Evolutionary conservation across 331 rosid genomes (phyloP).

Genomic region (Saraca asoca): DNA sequence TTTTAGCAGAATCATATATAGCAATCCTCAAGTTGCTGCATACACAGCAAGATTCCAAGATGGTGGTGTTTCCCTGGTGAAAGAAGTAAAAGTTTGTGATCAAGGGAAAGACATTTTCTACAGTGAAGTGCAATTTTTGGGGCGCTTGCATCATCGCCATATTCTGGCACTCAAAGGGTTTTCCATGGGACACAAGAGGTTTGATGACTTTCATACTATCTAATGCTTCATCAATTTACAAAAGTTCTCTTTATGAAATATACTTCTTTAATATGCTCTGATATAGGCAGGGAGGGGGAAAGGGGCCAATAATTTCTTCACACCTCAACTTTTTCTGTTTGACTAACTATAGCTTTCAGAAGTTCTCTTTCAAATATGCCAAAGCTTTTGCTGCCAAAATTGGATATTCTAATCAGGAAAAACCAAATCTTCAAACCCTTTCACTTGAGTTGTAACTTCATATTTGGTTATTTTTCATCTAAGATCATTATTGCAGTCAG

Average conservation of each 20-base stretch:
- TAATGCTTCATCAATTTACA: slow-evolving; percentile 10
- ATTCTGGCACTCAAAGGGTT: slow-evolving; percentile 82
- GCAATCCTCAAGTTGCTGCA: slow-evolving; percentile 61
- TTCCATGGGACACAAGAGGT: slow-evolving; percentile 75
- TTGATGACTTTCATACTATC: slow-evolving; percentile 4
- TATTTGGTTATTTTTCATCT: too few relatives aligned
- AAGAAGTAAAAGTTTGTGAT: slow-evolving; percentile 57
- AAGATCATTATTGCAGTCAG: background rate
- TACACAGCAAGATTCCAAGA: slow-evolving; percentile 72
- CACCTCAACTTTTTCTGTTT: too few relatives aligned
- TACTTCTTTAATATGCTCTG: too few relatives aligned
- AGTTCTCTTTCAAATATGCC: too few relatives aligned
- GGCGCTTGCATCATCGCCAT: slow-evolving; percentile 91
- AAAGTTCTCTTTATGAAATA: background rate
- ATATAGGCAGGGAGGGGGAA: too few relatives aligned
- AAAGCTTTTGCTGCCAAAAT: too few relatives aligned
- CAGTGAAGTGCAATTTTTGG: slow-evolving; percentile 74
- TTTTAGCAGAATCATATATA: slow-evolving; percentile 62
- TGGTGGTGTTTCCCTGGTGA: slow-evolving; percentile 65
- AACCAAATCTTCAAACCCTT: too few relatives aligned
- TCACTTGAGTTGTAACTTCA: too few relatives aligned
- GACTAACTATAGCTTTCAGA: too few relatives aligned
- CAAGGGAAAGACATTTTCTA: slow-evolving; percentile 54
- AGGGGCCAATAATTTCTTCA: too few relatives aligned
- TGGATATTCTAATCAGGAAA: too few relatives aligned